Evolutionary conservation across 306 rosid species (phyloP), one percentile per base, ranked within the genome.

Genomic region (Phaseolus lunatus): DNA sequence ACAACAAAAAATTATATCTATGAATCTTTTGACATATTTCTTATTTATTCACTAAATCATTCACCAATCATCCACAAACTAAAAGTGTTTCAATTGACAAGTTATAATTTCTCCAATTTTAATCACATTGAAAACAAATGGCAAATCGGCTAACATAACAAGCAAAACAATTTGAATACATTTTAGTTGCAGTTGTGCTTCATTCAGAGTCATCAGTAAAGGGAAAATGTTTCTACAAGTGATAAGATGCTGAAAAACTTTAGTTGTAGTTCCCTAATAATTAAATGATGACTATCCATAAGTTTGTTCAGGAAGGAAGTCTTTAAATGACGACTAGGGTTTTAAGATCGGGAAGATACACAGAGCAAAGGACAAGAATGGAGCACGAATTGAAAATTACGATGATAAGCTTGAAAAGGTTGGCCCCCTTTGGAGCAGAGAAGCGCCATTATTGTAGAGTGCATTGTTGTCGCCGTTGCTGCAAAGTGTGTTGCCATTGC

Each of bases 21-120:
- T 20, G 41, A 84, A 72, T 43, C 67, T 15, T 73, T 58, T 35
- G 67, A 54, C 56, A 67, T 5, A 41, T 27, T 19, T 68, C 24
- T 48, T 75, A 72, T 68, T 53, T 41, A 12, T 37, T 39, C 27
- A 10, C 14, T 19, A n/a, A 63, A 71, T 43, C n/a, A n/a, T n/a
- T n/a, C n/a, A n/a, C n/a, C n/a, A n/a, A n/a, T n/a, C 66, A 66
- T 27, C 63, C 50, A 22, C 16, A 27, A 67, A 56, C 74, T n/a
- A 22, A 63, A 83, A 15, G 64, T 64, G 37, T 63, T 35, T 69
- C 8, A 2, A 33, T 9, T 18, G 59, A 43, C 56, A 50, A 45
- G 62, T 10, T n/a, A 57, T 19, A 44, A 62, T 18, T 67, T 73
- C 3, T 72, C 14, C 18, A 22, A 65, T 7, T 58, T 22, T 35